These are phyloP conservation scores for Trichoderma sp. DNA, from an alignment of 2,329 filamentous ascomycete species.

Conservation along the genomic window DNA sequence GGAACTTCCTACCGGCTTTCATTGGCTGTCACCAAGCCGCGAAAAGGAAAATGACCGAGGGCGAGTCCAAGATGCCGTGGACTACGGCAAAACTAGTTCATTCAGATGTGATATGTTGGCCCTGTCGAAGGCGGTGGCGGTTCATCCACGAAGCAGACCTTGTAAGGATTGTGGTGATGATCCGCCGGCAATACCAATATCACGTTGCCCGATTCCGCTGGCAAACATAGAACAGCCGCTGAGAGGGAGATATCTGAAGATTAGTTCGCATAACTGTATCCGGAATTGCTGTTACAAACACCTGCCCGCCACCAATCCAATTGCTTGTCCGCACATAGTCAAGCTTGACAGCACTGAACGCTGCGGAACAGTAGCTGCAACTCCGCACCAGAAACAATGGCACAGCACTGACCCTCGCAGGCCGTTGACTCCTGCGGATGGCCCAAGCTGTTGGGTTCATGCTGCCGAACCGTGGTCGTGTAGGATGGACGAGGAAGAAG, in stretches of 20 bases:
- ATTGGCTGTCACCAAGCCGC: constrained; percentile 3
- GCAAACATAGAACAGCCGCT: no score
- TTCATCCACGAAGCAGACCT: background rate
- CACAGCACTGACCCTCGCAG: constrained; percentile 11
- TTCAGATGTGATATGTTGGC: background rate
- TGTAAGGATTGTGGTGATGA: no score
- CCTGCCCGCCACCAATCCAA: no score
- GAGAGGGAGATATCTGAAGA: no score
- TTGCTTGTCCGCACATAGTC: background rate
- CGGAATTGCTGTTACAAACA: background rate
- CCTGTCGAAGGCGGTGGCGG: background rate
- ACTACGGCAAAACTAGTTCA: background rate
- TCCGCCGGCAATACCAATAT: no score
- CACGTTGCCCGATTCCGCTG: no score
- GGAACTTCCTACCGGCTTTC: background rate
- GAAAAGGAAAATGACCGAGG: constrained; percentile 4
- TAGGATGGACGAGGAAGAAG: constrained; percentile 6
- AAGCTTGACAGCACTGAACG: background rate
- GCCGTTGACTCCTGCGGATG: background rate
- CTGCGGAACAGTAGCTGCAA: constrained; percentile 17
- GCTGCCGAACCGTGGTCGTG: constrained; percentile 2
- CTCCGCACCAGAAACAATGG: background rate
- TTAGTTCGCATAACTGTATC: background rate
- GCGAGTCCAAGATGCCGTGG: background rate
- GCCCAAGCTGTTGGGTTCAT: constrained; percentile 23